A percentile compares a stretch with the other conserved stretches of the same genome.
These are phyloP conservation scores for Pyronema omphalodes DNA, from an alignment of 495 filamentous ascomycete species.

Conservation along the genomic window DNA sequence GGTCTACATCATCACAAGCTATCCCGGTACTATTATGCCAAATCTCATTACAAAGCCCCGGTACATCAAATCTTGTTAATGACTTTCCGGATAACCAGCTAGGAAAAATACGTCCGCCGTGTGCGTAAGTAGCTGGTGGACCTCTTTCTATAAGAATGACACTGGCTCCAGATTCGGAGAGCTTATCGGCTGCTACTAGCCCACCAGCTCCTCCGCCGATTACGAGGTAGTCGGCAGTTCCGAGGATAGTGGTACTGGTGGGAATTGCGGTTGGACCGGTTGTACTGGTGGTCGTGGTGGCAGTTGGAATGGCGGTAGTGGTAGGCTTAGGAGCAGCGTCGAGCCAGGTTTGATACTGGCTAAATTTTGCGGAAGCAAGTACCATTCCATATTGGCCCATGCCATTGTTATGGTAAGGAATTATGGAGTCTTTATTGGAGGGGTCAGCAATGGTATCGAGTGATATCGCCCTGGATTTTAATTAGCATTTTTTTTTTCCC, in stretches of 20 bases:
- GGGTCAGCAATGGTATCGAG: constrained; percentile 8
- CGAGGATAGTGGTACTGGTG: constrained; percentile 29
- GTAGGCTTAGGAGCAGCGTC: constrained; percentile 27
- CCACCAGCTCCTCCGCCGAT: constrained; percentile 48
- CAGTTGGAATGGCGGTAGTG: constrained; percentile 24
- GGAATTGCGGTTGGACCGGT: constrained; percentile 26
- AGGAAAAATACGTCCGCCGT: constrained; percentile 37
- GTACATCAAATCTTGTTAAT: constrained; percentile 62
- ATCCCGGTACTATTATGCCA: constrained; percentile 44
- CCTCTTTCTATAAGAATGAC: constrained; percentile 52
- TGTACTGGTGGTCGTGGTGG: constrained; percentile 3
- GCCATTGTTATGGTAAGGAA: constrained; percentile 30
- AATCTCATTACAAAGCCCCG: constrained; percentile 55
- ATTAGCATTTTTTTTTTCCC: constrained; percentile 7
- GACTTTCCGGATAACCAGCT: constrained; percentile 46
- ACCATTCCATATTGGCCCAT: constrained; percentile 30
- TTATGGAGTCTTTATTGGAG: constrained; percentile 22
- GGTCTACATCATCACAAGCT: constrained; percentile 48
- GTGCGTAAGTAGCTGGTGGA: constrained; percentile 38
- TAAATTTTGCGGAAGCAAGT: constrained; percentile 28
- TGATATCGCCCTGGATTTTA: not conserved
- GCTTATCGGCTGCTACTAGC: constrained; percentile 44
- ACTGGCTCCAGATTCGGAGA: constrained; percentile 42
- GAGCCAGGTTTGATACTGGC: constrained; percentile 34
- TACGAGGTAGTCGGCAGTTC: constrained; percentile 48